Evolutionary conservation across 78 protist species (phyloP), one percentile per base, ranked within the genome.

Genomic region (Tieghemostelium lacteum): DNA sequence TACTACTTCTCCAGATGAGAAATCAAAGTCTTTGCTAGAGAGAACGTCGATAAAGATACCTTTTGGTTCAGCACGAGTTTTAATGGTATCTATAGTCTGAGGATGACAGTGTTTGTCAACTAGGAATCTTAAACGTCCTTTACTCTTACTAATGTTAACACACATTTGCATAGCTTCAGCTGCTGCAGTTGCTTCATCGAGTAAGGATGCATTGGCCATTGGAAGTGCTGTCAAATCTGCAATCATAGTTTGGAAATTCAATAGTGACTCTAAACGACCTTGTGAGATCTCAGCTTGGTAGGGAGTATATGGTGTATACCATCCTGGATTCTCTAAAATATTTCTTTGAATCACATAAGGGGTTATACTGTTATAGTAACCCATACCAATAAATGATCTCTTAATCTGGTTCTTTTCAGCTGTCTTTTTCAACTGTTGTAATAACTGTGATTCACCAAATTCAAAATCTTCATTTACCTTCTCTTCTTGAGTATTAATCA

Each of bases 281-380:
- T 98, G 99, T 17, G 98, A 54, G 17, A 98, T 91, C 94, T 98
- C 99, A 2, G 99, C 98, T 88, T 98, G 99, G 93, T 98, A 98
- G 29, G 99, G 99, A 14, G 99, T 98, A 96, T 98, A 98, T 63
- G 97, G 98, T 31, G 99, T 98, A 97, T 98, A 98, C 99, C 99
- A 98, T n/a, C 96, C 98, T 33, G 99, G 99, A 78, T 96, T 97
- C 80, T 98, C 98, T 61, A 98, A 33, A 24, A 98, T 66, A 86
- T 97, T 97, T 62, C 99, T 89, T 75, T 96, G 95, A 73, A 98
- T 97, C 29, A 97, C 99, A 19, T 85, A 49, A 34, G 99, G 99
- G 2, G 91, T 71, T 60, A 95, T 31, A 29, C 98, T 93, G 64
- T 55, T 89, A 50, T 80, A 86, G 72, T 75, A 89, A 0, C 97